Conservation (phyloP, 371 early-diverging fungal species). For the Sporodiniella umbellata region DNA sequence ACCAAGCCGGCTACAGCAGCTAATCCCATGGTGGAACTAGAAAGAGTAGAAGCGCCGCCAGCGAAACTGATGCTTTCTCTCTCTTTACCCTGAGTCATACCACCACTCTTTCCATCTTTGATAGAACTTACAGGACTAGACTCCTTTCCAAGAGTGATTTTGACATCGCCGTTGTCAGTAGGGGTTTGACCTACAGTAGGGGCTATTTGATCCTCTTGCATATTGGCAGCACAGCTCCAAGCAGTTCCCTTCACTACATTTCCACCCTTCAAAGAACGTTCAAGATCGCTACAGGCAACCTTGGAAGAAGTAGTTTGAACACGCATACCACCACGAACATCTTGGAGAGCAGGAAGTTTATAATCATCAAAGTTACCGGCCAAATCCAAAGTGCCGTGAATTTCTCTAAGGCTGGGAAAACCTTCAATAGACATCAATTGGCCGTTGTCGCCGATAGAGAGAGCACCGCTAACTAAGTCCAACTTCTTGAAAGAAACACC, state of each 20-base stretch:
- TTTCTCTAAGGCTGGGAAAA: slow-evolving; percentile 40
- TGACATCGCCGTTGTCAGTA: not conserved
- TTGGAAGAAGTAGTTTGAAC: slow-evolving; percentile 40
- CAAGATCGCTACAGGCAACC: slow-evolving; percentile 32
- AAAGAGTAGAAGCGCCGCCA: not conserved
- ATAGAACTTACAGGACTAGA: not conserved
- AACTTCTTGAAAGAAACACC: slow-evolving; percentile 49
- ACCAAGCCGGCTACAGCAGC: not conserved
- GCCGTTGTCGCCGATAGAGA: slow-evolving; percentile 59
- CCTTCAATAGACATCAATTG: slow-evolving; percentile 44
- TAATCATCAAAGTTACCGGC: slow-evolving; percentile 48
- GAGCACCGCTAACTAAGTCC: slow-evolving; percentile 48
- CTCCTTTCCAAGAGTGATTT: not conserved
- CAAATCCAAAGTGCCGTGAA: slow-evolving; percentile 52
- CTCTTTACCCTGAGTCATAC: not conserved
- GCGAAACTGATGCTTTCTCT: not conserved
- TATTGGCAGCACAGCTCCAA: slow-evolving; percentile 43
- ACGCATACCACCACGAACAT: slow-evolving; percentile 52
- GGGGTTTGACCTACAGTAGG: slow-evolving; percentile 41
- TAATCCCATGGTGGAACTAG: not conserved
- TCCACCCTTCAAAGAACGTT: slow-evolving; percentile 34
- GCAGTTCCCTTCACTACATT: slow-evolving; percentile 42
- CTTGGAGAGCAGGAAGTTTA: slow-evolving; percentile 41
- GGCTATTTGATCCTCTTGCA: slow-evolving; percentile 28
- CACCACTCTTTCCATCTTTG: not conserved